Evolutionary conservation across 78 protist species (phyloP).

Genomic region (Dictyostelium firmibasis): DNA sequence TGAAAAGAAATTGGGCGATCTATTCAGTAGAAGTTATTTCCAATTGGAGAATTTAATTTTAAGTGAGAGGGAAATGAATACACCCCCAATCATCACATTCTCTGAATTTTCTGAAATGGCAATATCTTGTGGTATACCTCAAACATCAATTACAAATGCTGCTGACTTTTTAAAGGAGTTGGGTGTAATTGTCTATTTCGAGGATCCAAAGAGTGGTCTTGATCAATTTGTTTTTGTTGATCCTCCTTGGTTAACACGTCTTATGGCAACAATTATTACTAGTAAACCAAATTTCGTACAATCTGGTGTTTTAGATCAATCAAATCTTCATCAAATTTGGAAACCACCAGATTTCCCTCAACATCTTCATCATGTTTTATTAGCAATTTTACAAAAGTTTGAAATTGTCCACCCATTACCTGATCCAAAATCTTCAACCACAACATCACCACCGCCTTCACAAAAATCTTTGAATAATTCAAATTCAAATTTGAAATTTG

Average conservation of each 20-base stretch:
- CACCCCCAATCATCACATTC: slow-evolving; percentile 66
- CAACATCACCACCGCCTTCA: neutral
- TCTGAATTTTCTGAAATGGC: slow-evolving; percentile 62
- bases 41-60: slow-evolving; percentile 57
- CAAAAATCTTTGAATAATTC: too few species aligned
- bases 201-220: slow-evolving; percentile 36
- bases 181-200: slow-evolving; percentile 66
- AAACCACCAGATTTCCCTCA: slow-evolving; percentile 81
- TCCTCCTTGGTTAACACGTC: slow-evolving; percentile 69
- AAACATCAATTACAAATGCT: neutral
- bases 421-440: neutral
- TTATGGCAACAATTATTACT: slow-evolving; percentile 67
- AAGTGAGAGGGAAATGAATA: slow-evolving; percentile 64
- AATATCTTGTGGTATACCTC: slow-evolving; percentile 17
- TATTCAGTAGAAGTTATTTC: neutral
- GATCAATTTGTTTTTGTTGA: slow-evolving; percentile 62
- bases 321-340: slow-evolving; percentile 79
- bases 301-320: slow-evolving; percentile 60
- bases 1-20: slow-evolving; percentile 51
- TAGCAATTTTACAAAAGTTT: slow-evolving; percentile 74
- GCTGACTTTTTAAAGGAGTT: slow-evolving; percentile 49
- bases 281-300: slow-evolving; percentile 76
- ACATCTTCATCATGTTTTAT: slow-evolving; percentile 57
- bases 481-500: too few species aligned
- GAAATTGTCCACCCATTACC: slow-evolving; percentile 75